Conservation (phyloP, 148 eudicot species). For the Nepenthes gracilis region DNA sequence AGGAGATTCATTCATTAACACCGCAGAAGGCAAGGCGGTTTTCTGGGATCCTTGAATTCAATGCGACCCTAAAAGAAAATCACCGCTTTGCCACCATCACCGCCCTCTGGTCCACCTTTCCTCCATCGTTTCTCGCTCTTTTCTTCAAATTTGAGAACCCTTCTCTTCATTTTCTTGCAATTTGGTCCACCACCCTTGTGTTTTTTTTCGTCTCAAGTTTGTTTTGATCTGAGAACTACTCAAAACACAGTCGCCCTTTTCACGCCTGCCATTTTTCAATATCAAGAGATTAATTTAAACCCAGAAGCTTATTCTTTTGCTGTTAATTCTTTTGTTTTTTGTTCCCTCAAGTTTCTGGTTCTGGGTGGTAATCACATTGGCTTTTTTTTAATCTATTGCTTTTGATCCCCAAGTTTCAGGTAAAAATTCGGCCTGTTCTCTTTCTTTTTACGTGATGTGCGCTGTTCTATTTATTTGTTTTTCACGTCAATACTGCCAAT, state of each 20-base stretch:
- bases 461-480: not conserved
- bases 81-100: not conserved
- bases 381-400: not conserved
- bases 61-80: too few species aligned
- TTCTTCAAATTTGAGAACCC: conserved; percentile 20
- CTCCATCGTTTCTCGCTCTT: conserved; percentile 4
- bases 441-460: not conserved
- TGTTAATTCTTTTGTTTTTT: not conserved
- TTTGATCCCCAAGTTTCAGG: not conserved
- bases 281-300: not conserved
- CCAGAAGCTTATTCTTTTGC: not conserved
- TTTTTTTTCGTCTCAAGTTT: conserved; percentile 15
- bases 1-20: too few species aligned
- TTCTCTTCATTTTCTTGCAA: conserved; percentile 9
- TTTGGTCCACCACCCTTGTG: conserved; percentile 11
- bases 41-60: too few species aligned
- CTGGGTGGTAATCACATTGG: conserved; percentile 10
- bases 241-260: conserved; percentile 6
- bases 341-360: conserved; percentile 3
- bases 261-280: not conserved
- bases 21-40: too few species aligned
- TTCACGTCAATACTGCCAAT: not conserved
- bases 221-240: conserved; percentile 19
- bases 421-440: not conserved
- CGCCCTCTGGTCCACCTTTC: not conserved